Conservation (phyloP, 148 eudicot genomes). For the Persicaria tinctoria region DNA sequence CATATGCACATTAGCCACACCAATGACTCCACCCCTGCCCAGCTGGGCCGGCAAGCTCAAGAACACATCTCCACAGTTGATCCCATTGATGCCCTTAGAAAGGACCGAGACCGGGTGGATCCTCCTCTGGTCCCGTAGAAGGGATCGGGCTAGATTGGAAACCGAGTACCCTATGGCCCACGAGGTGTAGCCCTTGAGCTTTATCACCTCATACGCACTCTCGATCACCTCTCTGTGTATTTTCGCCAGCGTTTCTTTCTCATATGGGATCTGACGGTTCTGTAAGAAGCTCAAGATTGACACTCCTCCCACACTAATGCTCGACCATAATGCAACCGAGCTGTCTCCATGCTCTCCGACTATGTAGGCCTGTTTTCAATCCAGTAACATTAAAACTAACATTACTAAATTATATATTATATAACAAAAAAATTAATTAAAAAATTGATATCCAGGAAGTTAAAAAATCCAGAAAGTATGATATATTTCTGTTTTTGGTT, state of each 20-base stretch:
- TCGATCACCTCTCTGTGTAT: constrained; percentile 77
- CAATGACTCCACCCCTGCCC: constrained; percentile 71
- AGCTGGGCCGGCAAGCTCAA: constrained; percentile 89
- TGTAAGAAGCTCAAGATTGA: constrained; percentile 71
- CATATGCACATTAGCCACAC: constrained; percentile 70
- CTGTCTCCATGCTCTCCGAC: constrained; percentile 97
- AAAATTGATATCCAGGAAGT: too few species aligned
- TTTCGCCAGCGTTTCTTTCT: constrained; percentile 55
- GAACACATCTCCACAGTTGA: constrained; percentile 59
- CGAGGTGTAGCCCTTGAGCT: constrained; percentile 89
- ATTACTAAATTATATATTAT: too few species aligned
- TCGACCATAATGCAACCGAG: constrained; percentile 95
- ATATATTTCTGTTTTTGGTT: too few species aligned
- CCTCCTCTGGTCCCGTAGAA: constrained; percentile 69
- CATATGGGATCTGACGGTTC: constrained; percentile 53
- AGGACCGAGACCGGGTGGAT: constrained; percentile 86
- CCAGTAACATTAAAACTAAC: background rate
- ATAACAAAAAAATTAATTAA: too few species aligned
- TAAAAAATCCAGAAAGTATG: too few species aligned
- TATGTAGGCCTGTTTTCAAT: constrained; percentile 58
- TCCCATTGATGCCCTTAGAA: constrained; percentile 73
- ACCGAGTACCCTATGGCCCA: constrained; percentile 98
- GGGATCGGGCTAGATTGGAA: constrained; percentile 60
- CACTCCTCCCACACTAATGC: constrained; percentile 91
- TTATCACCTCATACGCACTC: constrained; percentile 86